Base-by-base conservation (phyloP, 108 stramenopile genomes). In the Skeletonema marinoi region DNA sequence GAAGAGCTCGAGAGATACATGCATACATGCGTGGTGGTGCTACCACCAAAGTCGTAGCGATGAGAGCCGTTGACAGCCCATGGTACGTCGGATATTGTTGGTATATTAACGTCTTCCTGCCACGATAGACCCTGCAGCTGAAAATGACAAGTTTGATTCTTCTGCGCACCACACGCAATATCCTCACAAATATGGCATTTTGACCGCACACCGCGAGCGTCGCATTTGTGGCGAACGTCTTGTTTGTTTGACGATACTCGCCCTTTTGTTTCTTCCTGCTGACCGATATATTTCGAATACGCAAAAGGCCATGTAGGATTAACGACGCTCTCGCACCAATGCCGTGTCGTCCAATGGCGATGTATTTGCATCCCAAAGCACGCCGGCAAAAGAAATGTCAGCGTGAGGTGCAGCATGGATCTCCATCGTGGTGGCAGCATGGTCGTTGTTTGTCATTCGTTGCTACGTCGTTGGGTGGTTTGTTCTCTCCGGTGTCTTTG, bases 171-270 rank as follows among this genome's bases (percentile, higher is more conserved):
- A 68, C 93, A 96, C 1, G 33, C 82, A 60, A 95, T 87, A 25
- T 90, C 88, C 68, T 95, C 92, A 65, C 95, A 96, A 31, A 89
- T 67, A 66, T 93, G 93, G 68, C 93, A 96, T 65, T 93, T 93
- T 48, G 85, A 80, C 33, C 64, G 73, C 6, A 89, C 90, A 2
- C 95, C 95, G 16, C 80, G 77, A 19, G 65, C 65, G 7, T 78
- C 70, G 71, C 93, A 96, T 39, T 68, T 64, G 75, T 94, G 92
- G 2, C 93, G 75, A 29, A 92, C 78, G 73, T 95, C 91, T 63
- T 96, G 93, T 10, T 50, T 46, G 56, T 93, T 92, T 0, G 78
- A 59, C 25, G 90, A 88, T 16, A 78, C 75, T 25, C 95, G 80
- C 17, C 91, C 92, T 56, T 95, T 96, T 11, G 62, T 70, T 79